Evolutionary conservation across 345 rosid species (phyloP).

Genomic region (Boechera divaricarpa): DNA sequence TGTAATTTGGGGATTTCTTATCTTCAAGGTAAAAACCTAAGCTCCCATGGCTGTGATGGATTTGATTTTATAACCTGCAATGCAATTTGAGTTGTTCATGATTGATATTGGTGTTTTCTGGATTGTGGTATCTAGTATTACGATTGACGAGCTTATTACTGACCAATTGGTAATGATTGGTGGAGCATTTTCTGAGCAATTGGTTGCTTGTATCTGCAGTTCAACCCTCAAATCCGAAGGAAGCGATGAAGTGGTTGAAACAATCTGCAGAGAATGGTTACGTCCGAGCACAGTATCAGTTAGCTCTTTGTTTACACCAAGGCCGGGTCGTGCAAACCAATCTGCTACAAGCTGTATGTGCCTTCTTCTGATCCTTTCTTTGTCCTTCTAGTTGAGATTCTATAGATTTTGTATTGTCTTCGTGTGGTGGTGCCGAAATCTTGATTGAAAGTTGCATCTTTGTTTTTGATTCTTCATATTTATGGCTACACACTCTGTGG

Average conservation of each 20-base stretch:
- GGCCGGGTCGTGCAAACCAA: conserved; percentile 60
- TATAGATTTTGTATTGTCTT: background rate
- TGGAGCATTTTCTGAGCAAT: conserved; percentile 6
- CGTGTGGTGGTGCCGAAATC: background rate
- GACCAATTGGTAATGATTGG: background rate
- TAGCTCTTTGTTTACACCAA: conserved; percentile 82
- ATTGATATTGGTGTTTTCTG: background rate
- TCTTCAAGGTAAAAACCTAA: conserved; percentile 65
- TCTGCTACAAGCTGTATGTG: conserved; percentile 72
- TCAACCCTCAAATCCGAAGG: conserved; percentile 61
- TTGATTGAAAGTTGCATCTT: background rate
- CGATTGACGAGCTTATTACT: conserved; percentile 10
- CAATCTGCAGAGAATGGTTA: conserved; percentile 69
- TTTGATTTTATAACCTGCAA: background rate
- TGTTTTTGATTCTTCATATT: background rate
- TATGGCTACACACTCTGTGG: background rate
- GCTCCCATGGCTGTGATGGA: background rate
- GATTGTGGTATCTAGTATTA: conserved; percentile 6
- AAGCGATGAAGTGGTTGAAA: conserved; percentile 74
- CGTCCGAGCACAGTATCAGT: conserved; percentile 82
- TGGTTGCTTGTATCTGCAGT: conserved; percentile 49
- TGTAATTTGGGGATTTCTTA: conserved; percentile 84
- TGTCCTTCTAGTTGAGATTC: background rate
- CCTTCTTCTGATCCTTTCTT: background rate
- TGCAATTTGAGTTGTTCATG: background rate